A percentile compares a stretch with the other conserved stretches of the same genome.
phyloP scores from a whole-genome alignment of 2,329 filamentous ascomycete species.

The Colletotrichum sp. region DNA sequence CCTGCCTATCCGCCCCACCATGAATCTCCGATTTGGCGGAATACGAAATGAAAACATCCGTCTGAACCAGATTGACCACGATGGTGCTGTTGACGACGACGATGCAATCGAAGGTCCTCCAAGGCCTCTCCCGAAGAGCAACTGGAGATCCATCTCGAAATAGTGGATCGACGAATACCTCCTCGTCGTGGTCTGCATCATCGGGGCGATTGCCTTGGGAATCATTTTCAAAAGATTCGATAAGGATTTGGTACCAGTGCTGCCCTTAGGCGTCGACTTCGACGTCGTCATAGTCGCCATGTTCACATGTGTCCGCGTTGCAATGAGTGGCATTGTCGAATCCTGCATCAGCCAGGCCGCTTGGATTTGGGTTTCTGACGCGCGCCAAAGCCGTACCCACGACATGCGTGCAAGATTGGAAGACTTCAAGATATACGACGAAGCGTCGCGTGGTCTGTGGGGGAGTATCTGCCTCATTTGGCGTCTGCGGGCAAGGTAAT shows the following conservation, averaged over 20 bases:
- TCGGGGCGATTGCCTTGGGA: conserved; percentile 30
- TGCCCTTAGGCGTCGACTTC: conserved; percentile 31
- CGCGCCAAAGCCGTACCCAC: conserved; percentile 32
- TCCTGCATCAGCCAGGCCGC: conserved; percentile 40
- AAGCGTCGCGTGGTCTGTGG: conserved; percentile 39
- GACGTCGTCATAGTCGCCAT: conserved; percentile 41
- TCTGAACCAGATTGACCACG: background rate
- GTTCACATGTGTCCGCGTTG: conserved; percentile 39
- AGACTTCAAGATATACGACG: conserved; percentile 44
- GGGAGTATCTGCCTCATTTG: conserved; percentile 39
- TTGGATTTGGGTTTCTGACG: conserved; percentile 44
- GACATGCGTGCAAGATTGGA: conserved; percentile 35
- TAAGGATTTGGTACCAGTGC: conserved; percentile 31
- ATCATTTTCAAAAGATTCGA: conserved; percentile 35
- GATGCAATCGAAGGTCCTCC: background rate
- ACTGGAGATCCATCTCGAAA: conserved; percentile 28
- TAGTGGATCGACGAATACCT: conserved; percentile 43
- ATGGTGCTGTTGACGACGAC: conserved; percentile 9
- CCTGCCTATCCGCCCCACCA: background rate
- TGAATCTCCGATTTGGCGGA: background rate
- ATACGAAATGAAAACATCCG: background rate
- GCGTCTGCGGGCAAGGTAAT: conserved; percentile 38
- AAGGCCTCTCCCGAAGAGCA: conserved; percentile 2
- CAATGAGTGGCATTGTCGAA: conserved; percentile 39
- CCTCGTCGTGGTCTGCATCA: conserved; percentile 33